These are phyloP conservation scores for Catharanthus roseus DNA, from an alignment of 257 asterid species.

Conservation along the genomic window DNA sequence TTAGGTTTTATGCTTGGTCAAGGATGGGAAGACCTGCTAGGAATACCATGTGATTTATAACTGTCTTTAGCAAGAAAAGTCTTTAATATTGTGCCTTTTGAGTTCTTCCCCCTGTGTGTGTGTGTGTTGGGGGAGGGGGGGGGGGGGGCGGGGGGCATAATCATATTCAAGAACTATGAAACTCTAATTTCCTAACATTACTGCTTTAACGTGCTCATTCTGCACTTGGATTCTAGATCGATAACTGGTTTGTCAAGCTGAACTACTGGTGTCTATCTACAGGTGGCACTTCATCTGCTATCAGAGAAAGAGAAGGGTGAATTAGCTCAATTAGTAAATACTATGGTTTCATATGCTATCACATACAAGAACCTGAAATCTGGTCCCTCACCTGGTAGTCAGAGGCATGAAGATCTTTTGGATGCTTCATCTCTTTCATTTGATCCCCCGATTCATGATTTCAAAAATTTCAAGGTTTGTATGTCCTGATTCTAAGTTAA, in stretches of 20 bases:
- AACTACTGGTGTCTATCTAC: slow-evolving; percentile 27
- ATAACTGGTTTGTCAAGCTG: slow-evolving; percentile 15
- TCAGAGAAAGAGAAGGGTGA: slow-evolving; percentile 72
- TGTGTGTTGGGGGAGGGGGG: no score
- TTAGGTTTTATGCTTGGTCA: not conserved
- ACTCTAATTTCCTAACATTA: not conserved
- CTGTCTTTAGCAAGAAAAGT: not conserved
- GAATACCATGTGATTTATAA: not conserved
- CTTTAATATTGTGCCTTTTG: not conserved
- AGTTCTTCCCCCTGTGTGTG: not conserved
- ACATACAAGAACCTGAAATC: slow-evolving; percentile 68
- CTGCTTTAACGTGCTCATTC: not conserved
- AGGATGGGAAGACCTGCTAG: not conserved
- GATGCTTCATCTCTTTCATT: slow-evolving; percentile 56
- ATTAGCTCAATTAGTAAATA: slow-evolving; percentile 54
- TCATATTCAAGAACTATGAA: not conserved
- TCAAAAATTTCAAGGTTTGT: slow-evolving; percentile 66
- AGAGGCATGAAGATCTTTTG: slow-evolving; percentile 45
- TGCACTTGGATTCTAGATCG: not conserved
- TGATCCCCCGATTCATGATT: slow-evolving; percentile 73
- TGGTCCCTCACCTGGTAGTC: slow-evolving; percentile 39
- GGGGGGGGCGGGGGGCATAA: not conserved
- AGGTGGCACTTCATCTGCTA: slow-evolving; percentile 82
- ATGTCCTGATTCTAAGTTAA: slow-evolving; percentile 11
- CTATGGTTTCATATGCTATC: slow-evolving; percentile 80